phyloP scores from a whole-genome alignment of 306 rosid genomes.

The Malus asiatica region DNA sequence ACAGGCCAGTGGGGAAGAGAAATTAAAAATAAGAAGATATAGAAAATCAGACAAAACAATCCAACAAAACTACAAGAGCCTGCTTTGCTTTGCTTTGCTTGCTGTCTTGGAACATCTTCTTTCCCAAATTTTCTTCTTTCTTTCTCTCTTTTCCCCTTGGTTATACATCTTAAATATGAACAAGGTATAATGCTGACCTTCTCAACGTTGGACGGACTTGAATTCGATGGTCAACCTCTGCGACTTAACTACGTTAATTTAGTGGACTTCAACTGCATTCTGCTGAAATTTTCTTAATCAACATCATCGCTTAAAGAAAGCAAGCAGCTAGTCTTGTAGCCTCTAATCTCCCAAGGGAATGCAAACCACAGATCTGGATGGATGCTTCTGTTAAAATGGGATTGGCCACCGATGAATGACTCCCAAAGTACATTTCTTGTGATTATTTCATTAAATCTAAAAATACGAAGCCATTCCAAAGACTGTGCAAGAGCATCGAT shows the following conservation, averaged over 20 bases:
- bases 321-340: background rate
- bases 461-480: conserved; percentile 92
- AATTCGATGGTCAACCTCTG: background rate
- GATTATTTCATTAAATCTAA: conserved; percentile 71
- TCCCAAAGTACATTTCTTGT: conserved; percentile 11
- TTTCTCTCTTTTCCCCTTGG: conserved; percentile 7
- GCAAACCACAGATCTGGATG: background rate
- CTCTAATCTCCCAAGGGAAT: background rate
- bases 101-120: conserved; percentile 8
- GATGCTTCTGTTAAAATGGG: conserved; percentile 24
- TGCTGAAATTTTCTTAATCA: background rate
- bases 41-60: background rate
- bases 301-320: background rate
- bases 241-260: background rate
- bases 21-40: background rate
- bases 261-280: conserved; percentile 6
- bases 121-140: conserved; percentile 4
- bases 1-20: background rate
- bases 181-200: conserved; percentile 1
- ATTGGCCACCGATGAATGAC: conserved; percentile 7
- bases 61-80: conserved; percentile 9
- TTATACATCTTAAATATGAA: conserved; percentile 14
- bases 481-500: conserved; percentile 93
- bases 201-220: background rate
- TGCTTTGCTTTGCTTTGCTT: background rate